Evolutionary conservation across 2,329 filamentous ascomycete genomes (phyloP).

Genomic region (Ceratocystis cubensis): DNA sequence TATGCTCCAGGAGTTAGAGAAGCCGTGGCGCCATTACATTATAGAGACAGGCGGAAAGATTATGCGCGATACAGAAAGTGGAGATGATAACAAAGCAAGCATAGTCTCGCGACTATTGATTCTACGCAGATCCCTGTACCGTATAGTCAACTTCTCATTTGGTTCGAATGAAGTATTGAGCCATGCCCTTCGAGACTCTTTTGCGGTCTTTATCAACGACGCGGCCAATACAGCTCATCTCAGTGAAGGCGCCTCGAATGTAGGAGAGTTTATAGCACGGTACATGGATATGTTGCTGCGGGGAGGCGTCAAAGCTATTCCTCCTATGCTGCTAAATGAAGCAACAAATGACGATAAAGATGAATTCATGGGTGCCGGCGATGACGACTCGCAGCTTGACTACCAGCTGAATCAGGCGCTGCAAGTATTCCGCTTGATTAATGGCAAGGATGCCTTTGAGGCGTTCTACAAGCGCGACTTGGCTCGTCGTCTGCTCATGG

Average conservation of each 20-base stretch:
- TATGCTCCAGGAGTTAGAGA: constrained; percentile 56
- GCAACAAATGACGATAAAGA: constrained; percentile 28
- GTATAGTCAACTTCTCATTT: constrained; percentile 66
- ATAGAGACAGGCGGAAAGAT: constrained; percentile 60
- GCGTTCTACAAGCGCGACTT: constrained; percentile 99
- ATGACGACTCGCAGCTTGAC: constrained; percentile 87
- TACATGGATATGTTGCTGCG: constrained; percentile 83
- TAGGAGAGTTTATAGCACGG: constrained; percentile 97
- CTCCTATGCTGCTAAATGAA: constrained; percentile 54
- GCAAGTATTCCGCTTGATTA: constrained; percentile 90
- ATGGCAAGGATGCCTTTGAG: constrained; percentile 95
- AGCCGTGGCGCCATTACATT: constrained; percentile 70
- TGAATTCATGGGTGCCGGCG: constrained; percentile 50
- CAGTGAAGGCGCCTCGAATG: constrained; percentile 78
- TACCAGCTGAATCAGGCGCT: constrained; percentile 84
- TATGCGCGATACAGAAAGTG: constrained; percentile 64
- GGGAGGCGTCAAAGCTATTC: constrained; percentile 74
- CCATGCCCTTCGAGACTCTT: constrained; percentile 70
- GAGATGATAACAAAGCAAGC: constrained; percentile 66
- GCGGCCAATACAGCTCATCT: constrained; percentile 59
- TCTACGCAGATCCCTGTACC: constrained; percentile 66
- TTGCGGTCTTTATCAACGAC: constrained; percentile 87
- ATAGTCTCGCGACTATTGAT: constrained; percentile 78
- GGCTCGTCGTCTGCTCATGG: constrained; percentile 78
- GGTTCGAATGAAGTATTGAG: constrained; percentile 62